Base-by-base conservation (phyloP, 345 rosid species). In the Eucalyptus marginata region DNA sequence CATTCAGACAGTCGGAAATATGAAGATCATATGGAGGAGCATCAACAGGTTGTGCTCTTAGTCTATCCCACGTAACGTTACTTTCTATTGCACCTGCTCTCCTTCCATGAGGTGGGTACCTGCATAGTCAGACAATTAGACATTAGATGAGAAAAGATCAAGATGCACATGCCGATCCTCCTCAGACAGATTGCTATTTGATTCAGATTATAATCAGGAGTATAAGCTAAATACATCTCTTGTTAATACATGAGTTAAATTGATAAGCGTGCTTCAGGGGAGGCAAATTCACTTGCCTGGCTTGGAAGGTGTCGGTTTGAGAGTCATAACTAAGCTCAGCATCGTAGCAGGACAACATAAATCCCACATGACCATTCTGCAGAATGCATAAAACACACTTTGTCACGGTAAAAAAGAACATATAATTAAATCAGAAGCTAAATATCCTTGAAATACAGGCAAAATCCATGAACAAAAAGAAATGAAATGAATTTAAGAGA, bases 341-440 rank as follows among this genome's bases (percentile, higher is more conserved):
- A 93, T 97, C 99, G 89, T 97, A 96, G 93, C 98, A 96, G 12
- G 99, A 97, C 89, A 97, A 87, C 98, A 97, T 95, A 90, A 97
- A 97, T 79, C 98, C 99, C 33, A 95, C 95, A 94, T 96, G 95
- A 66, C 99, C 98, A 92, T 96, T 95, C 99, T 96, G 95, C 89
- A 90, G 36, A 87, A 86, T 76, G 68, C 76, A 90, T 4, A 59
- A 51, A 84, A 86, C 18, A 68, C 7, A 54, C 44, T 81, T 85
- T 54, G 46, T 84, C 76, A 86, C 13, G 7, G 36, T 15, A 88
- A 43, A 80, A 13, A n/a, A 84, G 46, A 76, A 86, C 22, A 62
- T 90, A 89, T 4, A 47, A 88, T 51, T 64, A n/a, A 64, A 64
- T 64, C 36, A n/a, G 76, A 64, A 64, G 76, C 76, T 64, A n/a